Evolutionary conservation across 1,139 yeast genomes (phyloP).

Genomic region (Diutina siamensis): DNA sequence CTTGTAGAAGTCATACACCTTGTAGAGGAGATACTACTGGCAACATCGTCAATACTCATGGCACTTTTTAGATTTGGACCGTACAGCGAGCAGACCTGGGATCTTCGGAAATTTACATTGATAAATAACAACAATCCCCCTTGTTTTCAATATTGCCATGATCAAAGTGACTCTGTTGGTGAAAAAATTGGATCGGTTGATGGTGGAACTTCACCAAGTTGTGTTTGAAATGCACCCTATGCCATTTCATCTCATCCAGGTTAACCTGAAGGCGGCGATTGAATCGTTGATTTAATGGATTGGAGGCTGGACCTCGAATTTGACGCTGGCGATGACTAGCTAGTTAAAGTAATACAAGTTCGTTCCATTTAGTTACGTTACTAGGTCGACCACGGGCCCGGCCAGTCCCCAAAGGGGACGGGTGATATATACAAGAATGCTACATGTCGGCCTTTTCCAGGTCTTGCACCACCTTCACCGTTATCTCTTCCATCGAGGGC

Average conservation of each 20-base stretch:
- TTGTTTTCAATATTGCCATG: neutral
- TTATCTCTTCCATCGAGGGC: constrained; percentile 15
- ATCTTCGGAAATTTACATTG: too few species aligned
- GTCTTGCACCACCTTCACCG: constrained; percentile 13
- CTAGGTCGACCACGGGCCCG: too few species aligned
- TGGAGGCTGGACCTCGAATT: neutral
- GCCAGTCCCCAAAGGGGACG: too few species aligned
- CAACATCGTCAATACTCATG: too few species aligned
- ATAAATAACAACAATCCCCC: too few species aligned
- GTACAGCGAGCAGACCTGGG: too few species aligned
- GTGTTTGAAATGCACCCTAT: neutral
- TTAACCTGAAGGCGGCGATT: neutral
- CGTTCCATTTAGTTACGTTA: too few species aligned
- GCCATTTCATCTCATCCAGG: neutral
- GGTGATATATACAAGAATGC: neutral
- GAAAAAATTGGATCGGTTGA: neutral
- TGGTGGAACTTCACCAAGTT: neutral
- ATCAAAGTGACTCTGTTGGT: neutral
- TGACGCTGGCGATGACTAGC: too few species aligned
- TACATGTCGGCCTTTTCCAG: neutral
- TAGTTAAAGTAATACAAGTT: too few species aligned
- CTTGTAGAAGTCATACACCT: too few species aligned
- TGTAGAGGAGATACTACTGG: too few species aligned
- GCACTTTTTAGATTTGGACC: too few species aligned
- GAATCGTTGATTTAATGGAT: neutral